These are phyloP conservation scores for Nemania sp. DNA, from an alignment of 2,329 filamentous ascomycete genomes.

Conservation along the genomic window DNA sequence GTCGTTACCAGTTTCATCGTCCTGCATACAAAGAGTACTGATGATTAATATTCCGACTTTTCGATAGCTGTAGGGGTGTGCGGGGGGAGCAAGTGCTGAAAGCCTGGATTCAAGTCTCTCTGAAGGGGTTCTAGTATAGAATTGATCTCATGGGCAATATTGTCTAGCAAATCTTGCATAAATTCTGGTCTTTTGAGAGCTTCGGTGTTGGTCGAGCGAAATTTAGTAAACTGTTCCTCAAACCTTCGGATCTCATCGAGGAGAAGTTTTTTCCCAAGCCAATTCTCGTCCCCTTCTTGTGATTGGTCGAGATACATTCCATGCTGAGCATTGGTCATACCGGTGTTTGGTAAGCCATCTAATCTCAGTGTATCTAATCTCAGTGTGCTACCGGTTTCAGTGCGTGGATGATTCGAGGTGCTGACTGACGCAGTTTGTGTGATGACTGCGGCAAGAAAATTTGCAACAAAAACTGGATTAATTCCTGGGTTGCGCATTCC, in stretches of 20 bases:
- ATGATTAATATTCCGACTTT: no score
- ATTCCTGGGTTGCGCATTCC: no score
- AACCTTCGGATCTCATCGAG: constrained; percentile 53
- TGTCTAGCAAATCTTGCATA: constrained; percentile 49
- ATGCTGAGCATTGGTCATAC: no score
- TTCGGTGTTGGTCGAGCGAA: constrained; percentile 47
- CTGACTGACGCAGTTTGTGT: constrained; percentile 52
- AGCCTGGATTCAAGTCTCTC: constrained; percentile 32
- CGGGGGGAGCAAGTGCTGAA: no score
- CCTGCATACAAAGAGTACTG: no score
- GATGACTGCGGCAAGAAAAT: constrained; percentile 54
- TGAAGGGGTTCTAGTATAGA: constrained; percentile 47
- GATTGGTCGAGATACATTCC: no score
- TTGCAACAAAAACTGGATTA: no score
- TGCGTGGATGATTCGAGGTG: constrained; percentile 45
- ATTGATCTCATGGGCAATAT: constrained; percentile 49
- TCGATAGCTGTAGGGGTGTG: no score
- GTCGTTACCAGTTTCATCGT: no score
- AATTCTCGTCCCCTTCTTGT: constrained; percentile 49
- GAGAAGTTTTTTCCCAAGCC: constrained; percentile 53
- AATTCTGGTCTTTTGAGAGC: constrained; percentile 48
- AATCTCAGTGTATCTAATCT: no score
- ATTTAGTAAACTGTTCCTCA: constrained; percentile 50
- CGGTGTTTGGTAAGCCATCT: no score
- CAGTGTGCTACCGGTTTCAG: constrained; percentile 38